phyloP scores from a whole-genome alignment of 176 grass and related monocot species.

The Alopecurus myosuroides region DNA sequence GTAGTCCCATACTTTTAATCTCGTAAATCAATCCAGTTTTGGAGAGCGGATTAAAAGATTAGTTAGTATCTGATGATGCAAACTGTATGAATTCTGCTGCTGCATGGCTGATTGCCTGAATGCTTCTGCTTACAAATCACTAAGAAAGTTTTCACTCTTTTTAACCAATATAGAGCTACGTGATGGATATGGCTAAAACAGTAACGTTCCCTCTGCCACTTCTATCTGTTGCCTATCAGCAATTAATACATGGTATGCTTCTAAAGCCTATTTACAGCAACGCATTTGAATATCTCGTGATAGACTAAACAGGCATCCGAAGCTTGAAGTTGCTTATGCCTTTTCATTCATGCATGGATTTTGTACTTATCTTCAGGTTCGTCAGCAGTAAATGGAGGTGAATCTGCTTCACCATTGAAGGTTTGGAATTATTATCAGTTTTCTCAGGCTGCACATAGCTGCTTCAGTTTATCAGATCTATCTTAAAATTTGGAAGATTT shows the following conservation, averaged over 20 bases:
- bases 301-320: neutral
- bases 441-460: neutral
- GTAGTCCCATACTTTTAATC: neutral
- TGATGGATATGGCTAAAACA: constrained; percentile 81
- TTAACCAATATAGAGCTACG: constrained; percentile 48
- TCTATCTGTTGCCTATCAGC: constrained; percentile 64
- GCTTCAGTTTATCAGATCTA: constrained; percentile 1
- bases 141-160: constrained; percentile 28
- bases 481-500: constrained; percentile 17
- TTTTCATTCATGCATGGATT: constrained; percentile 22
- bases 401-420: constrained; percentile 62
- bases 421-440: constrained; percentile 39
- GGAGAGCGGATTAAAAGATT: neutral
- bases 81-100: constrained; percentile 4
- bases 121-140: constrained; percentile 28
- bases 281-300: neutral
- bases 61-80: constrained; percentile 20
- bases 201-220: constrained; percentile 83
- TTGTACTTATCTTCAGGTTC: constrained; percentile 51
- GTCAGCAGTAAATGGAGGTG: constrained; percentile 41
- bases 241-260: constrained; percentile 75
- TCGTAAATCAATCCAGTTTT: neutral
- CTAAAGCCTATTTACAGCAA: constrained; percentile 15
- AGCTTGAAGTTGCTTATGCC: neutral
- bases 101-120: constrained; percentile 4